Conservation (phyloP, 352 stramenopile genomes). For the Pythium rishiriense region DNA sequence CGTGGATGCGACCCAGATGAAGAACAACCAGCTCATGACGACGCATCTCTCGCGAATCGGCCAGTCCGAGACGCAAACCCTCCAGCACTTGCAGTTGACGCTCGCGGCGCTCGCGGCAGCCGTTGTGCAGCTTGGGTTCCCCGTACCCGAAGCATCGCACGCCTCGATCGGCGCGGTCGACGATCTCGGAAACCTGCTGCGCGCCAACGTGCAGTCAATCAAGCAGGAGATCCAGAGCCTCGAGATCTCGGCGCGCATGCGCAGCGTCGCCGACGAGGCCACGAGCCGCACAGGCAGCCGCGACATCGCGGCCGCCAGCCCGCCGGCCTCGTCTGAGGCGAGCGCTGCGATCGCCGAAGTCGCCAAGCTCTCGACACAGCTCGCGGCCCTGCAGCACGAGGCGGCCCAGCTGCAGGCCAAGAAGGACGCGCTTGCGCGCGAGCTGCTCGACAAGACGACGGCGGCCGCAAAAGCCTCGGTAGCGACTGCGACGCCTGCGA, state of each 20-base stretch:
- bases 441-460: constrained; percentile 26
- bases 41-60: constrained; percentile 36
- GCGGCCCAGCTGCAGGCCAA: constrained; percentile 31
- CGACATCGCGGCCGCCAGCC: not conserved
- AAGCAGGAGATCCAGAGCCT: constrained; percentile 73
- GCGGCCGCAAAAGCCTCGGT: not conserved
- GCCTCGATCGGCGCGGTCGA: constrained; percentile 51
- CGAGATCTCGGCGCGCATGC: constrained; percentile 66
- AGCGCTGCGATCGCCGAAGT: constrained; percentile 35
- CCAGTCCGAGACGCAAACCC: constrained; percentile 32
- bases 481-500: not conserved
- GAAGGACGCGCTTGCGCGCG: constrained; percentile 26
- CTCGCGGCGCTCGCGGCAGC: constrained; percentile 42
- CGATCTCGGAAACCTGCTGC: constrained; percentile 56
- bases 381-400: constrained; percentile 47
- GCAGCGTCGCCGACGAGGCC: constrained; percentile 45
- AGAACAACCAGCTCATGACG: constrained; percentile 36
- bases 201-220: constrained; percentile 44
- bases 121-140: constrained; percentile 52
- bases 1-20: no score
- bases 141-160: constrained; percentile 36
- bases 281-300: constrained; percentile 12
- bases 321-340: not conserved
- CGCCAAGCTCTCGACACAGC: constrained; percentile 44
- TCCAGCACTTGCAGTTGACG: constrained; percentile 46